Conservation (phyloP, 768 basidiomycete species). For the Piloderma croceum region DNA sequence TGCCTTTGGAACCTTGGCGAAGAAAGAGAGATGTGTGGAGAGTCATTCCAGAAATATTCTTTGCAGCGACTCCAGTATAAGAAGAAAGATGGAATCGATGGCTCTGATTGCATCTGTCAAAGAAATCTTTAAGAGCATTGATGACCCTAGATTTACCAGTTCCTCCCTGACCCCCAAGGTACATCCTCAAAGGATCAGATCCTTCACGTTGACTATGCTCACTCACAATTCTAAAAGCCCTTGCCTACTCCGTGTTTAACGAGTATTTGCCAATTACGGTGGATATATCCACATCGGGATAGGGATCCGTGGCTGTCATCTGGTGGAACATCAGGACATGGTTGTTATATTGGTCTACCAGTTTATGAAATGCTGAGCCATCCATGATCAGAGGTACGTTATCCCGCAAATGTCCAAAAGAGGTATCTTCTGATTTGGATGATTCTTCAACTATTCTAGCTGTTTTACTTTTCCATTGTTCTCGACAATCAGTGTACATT, state of each 20-base stretch:
- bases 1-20: constrained; percentile 6
- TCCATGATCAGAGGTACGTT: constrained; percentile 1
- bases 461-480: constrained; percentile 8
- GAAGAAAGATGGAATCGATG: constrained; percentile 25
- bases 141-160: constrained; percentile 41
- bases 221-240: constrained; percentile 28
- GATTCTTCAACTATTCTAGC: background rate
- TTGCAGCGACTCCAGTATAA: constrained; percentile 36
- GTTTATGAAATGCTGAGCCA: constrained; percentile 3
- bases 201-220: constrained; percentile 16
- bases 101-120: constrained; percentile 13
- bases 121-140: constrained; percentile 29
- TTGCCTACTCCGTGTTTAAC: constrained; percentile 30
- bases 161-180: constrained; percentile 33
- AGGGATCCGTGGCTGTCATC: background rate
- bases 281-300: constrained; percentile 11
- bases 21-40: constrained; percentile 30
- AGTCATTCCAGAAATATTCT: constrained; percentile 34
- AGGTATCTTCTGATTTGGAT: background rate
- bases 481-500: constrained; percentile 10
- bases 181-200: constrained; percentile 26
- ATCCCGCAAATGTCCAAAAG: too few relatives aligned
- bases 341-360: constrained; percentile 1
- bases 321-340: constrained; percentile 1
- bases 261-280: constrained; percentile 20